phyloP scores from a whole-genome alignment of 768 basidiomycete genomes.

The Baorangia bicolor region DNA sequence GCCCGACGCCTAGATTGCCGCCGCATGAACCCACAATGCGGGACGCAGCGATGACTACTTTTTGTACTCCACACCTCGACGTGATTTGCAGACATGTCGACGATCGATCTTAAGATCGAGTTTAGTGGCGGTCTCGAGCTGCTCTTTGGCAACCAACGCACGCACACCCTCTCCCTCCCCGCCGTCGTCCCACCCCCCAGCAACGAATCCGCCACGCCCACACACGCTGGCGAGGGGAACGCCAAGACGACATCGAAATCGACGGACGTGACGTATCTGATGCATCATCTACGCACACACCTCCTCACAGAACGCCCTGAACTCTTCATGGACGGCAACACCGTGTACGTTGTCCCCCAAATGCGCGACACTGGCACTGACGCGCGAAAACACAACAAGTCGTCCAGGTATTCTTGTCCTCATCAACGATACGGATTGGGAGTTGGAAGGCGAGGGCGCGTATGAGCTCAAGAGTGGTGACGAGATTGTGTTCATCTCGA shows the following conservation, averaged over 20 bases:
- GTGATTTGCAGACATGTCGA: too few species aligned
- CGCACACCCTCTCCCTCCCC: slow-evolving; percentile 58
- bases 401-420: slow-evolving; percentile 96
- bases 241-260: slow-evolving; percentile 29
- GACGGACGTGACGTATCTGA: slow-evolving; percentile 71
- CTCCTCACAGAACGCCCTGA: slow-evolving; percentile 83
- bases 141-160: slow-evolving; percentile 70
- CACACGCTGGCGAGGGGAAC: too few species aligned
- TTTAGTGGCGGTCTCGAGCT: slow-evolving; percentile 87
- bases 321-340: slow-evolving; percentile 83
- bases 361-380: not conserved
- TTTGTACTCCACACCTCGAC: too few species aligned
- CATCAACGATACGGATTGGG: slow-evolving; percentile 98
- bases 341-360: slow-evolving; percentile 61
- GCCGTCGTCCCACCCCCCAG: slow-evolving; percentile 29
- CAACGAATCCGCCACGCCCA: too few species aligned
- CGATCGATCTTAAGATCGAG: slow-evolving; percentile 56
- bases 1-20: too few species aligned
- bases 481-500: slow-evolving; percentile 96
- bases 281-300: slow-evolving; percentile 73
- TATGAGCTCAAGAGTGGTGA: slow-evolving; percentile 77
- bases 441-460: slow-evolving; percentile 90
- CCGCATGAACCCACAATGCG: too few species aligned
- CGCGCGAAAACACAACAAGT: slow-evolving; percentile 42
- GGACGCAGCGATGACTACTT: too few species aligned